phyloP scores from a whole-genome alignment of 2,329 filamentous ascomycete species.

The Ceratocystis eucalypticola region DNA sequence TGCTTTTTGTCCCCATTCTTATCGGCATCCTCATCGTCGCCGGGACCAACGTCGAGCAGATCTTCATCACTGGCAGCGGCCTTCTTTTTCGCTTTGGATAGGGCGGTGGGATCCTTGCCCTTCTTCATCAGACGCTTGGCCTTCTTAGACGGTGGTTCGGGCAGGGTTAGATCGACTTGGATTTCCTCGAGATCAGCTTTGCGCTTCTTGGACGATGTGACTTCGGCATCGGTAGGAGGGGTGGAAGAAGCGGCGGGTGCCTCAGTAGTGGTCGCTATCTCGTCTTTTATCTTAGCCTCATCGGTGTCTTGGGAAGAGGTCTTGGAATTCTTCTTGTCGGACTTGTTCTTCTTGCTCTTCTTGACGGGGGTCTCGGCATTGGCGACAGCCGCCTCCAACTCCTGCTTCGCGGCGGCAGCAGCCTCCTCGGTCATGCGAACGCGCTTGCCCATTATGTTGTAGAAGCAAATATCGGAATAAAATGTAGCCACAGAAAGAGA shows the following conservation, averaged over 20 bases:
- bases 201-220: conserved; percentile 48
- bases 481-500: neutral
- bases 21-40: conserved; percentile 20
- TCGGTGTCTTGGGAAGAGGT: neutral
- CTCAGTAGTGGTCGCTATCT: neutral
- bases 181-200: conserved; percentile 60
- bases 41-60: conserved; percentile 8
- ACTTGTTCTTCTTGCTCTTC: conserved; percentile 8
- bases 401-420: conserved; percentile 8
- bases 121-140: conserved; percentile 84
- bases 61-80: conserved; percentile 28
- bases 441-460: conserved; percentile 14
- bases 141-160: conserved; percentile 91
- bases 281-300: neutral
- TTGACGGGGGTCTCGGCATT: neutral
- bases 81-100: conserved; percentile 28
- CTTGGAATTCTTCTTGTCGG: neutral
- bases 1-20: conserved; percentile 27
- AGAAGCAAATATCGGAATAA: neutral
- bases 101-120: conserved; percentile 44
- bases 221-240: neutral
- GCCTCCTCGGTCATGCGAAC: conserved; percentile 13
- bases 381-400: conserved; percentile 3
- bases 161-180: conserved; percentile 77
- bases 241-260: neutral